These are phyloP conservation scores for Emericellopsis terricola DNA, from an alignment of 495 filamentous ascomycete species.

Conservation along the genomic window DNA sequence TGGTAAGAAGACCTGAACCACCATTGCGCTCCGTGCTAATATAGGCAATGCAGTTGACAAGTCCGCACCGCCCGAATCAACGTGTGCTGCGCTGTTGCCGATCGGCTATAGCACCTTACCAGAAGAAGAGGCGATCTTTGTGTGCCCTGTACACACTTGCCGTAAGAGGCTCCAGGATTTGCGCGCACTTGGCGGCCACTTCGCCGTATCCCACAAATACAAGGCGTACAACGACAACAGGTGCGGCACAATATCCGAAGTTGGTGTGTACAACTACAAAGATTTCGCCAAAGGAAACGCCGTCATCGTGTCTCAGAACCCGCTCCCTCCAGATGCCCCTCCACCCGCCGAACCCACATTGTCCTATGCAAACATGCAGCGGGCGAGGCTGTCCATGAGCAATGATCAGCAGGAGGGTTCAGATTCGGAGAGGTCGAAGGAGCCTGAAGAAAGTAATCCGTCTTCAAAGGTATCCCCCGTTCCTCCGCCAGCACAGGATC, in stretches of 20 bases:
- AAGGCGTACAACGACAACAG: slow-evolving; percentile 14
- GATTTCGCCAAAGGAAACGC: background rate
- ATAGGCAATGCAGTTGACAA: too few relatives aligned
- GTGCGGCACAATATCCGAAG: slow-evolving; percentile 16
- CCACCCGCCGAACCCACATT: background rate
- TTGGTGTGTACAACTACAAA: slow-evolving; percentile 3
- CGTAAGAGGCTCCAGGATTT: background rate
- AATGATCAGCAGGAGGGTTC: too few relatives aligned
- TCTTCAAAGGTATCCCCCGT: too few relatives aligned
- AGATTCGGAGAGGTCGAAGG: too few relatives aligned
- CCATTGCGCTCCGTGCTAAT: too few relatives aligned
- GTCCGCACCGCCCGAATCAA: too few relatives aligned
- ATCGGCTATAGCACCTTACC: background rate
- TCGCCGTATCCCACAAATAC: slow-evolving; percentile 7
- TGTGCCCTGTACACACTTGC: slow-evolving; percentile 2
- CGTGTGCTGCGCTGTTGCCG: too few relatives aligned
- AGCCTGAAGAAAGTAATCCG: too few relatives aligned
- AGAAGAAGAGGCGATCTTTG: background rate
- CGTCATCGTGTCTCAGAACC: slow-evolving; percentile 3
- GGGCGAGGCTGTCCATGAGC: too few relatives aligned
- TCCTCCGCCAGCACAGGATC: too few relatives aligned
- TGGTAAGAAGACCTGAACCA: too few relatives aligned
- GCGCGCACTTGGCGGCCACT: background rate
- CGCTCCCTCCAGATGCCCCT: slow-evolving; percentile 3
- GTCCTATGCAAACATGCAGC: too few relatives aligned